Evolutionary conservation across 73 alveolate species (phyloP).

Genomic region (Uronychia binucleata): DNA sequence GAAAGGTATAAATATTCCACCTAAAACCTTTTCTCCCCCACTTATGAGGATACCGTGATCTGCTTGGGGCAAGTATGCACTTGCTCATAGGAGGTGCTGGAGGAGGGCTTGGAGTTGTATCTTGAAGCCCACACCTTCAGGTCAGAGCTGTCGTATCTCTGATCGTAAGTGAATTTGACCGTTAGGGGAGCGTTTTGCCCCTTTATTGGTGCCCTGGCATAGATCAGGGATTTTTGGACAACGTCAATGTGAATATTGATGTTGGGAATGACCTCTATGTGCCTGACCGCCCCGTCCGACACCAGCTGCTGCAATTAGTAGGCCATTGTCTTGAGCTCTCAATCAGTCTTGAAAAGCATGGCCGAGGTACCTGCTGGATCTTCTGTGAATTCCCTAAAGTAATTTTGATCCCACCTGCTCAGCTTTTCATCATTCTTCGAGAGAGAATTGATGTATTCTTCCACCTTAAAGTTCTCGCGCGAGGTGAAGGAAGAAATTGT

Average conservation of each 20-base stretch:
- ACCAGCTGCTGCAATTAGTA: not conserved
- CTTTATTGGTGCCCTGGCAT: not conserved
- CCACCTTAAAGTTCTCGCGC: not conserved
- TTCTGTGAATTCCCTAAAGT: not conserved
- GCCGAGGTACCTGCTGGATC: not conserved
- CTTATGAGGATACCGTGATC: not conserved
- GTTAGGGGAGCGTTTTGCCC: not conserved
- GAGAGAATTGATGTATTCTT: no score
- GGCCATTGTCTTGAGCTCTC: not conserved
- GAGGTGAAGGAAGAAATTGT: not conserved
- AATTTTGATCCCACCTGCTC: not conserved
- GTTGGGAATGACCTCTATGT: not conserved
- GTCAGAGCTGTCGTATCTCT: not conserved
- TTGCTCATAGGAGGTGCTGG: not conserved
- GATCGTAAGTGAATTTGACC: not conserved
- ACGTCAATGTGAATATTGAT: not conserved
- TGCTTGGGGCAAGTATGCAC: not conserved
- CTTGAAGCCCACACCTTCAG: not conserved
- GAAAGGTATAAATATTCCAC: not conserved
- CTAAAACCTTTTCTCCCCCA: not conserved
- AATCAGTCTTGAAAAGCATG: not conserved
- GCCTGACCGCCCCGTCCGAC: not conserved
- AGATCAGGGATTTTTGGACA: not conserved
- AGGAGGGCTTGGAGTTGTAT: not conserved
- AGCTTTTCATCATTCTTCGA: not conserved